Base-by-base conservation (phyloP, 768 basidiomycete genomes). In the Leccinum rimulosum region DNA sequence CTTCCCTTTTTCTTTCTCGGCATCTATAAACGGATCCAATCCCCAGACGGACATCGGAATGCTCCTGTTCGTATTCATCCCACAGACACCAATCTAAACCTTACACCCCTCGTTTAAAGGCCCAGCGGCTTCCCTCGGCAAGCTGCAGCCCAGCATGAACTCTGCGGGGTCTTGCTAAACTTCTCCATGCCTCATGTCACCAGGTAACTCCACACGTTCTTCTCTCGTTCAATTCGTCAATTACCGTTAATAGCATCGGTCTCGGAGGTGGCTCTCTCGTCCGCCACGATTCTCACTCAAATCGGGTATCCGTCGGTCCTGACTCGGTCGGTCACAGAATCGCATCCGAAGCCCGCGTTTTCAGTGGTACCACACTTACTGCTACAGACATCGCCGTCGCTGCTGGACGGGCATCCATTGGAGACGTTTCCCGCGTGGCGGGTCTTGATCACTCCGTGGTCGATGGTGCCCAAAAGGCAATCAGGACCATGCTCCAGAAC, bases 251-350 rank as follows among this genome's bases (percentile, higher is more conserved):
- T 54, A 83, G 82, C 40, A 79, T 87, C 55, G 86, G 82, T 11
- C 77, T 88, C 15, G 87, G 87, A 50, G 86, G 87, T 50, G 87
- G 87, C 8, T 86, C 85, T 8, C 69, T 79, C 40, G 75, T 86
- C 25, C 76, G 78, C 47, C 58, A 70, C 25, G 65, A 67, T 54
- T 66, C 73, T 27, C 55, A 60, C 15, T 67, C 69, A 3, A 72
- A 76, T 22, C 76, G 70, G 52, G 78, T 84, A 27, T 76, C 79
- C 0, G 77, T 88, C 35, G 87, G 87, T 0, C 86, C 87, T 11
- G 82, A 86, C 64, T 88, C 85, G 1, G 84, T 87, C 17, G 87
- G 87, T 0, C 82, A 85, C 67, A 68, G 72, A 61, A 75, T 84
- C 52, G 75, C 76, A 4, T 75, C 72, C 47, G 81, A 85, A 47